Evolutionary conservation across 495 filamentous ascomycete species (phyloP), one percentile per base, ranked within the genome.

Genomic region (Trypethelium eluteriae): DNA sequence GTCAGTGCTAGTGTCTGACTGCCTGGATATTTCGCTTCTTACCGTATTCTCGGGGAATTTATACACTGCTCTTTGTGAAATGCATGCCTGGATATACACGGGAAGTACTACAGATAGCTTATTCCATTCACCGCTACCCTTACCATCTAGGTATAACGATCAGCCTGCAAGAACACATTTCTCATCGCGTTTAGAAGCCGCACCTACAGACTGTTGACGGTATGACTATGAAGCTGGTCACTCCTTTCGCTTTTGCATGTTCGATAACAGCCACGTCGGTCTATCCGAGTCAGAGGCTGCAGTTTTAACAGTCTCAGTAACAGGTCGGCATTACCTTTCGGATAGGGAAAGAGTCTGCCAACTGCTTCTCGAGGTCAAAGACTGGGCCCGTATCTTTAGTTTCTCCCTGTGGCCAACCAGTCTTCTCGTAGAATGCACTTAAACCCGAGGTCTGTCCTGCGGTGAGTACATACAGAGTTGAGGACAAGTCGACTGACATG

Each of bases 1-100:
- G 25, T 46, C 39, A 41, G 46, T 14, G 12, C 16, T 5, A 41
- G n/a, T 53, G 35, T 38, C 39, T 10, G 38, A 41, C 18, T 4
- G 36, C 18, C 62, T 65, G 47, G 16, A 6, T 53, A 41, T 38
- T 47, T 41, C 56, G 57, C 66, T 71, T 63, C 72, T 69, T 71
- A 78, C 76, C 41, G 70, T 70, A 61, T 76, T 66, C 39, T 68
- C 53, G 32, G 53, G 5, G 32, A 59, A 59, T 59, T 59, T 59
- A 14, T 4, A 59, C 18, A 59, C 53, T 59, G 4, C 9, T 36
- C 36, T 59, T 10, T 32, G 53, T 18, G 53, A 11, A 59, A 59
- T 59, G 14, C 53, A 35, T 1, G 53, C 53, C 36, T 59, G 11
- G 2, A 59, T 32, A 59, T 59, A 59, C 3, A 34, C 7, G 5